A percentile compares a stretch with the other conserved stretches of the same genome.
These are phyloP conservation scores for Oidiodendron maius DNA, from an alignment of 495 filamentous ascomycete species.

Conservation along the genomic window DNA sequence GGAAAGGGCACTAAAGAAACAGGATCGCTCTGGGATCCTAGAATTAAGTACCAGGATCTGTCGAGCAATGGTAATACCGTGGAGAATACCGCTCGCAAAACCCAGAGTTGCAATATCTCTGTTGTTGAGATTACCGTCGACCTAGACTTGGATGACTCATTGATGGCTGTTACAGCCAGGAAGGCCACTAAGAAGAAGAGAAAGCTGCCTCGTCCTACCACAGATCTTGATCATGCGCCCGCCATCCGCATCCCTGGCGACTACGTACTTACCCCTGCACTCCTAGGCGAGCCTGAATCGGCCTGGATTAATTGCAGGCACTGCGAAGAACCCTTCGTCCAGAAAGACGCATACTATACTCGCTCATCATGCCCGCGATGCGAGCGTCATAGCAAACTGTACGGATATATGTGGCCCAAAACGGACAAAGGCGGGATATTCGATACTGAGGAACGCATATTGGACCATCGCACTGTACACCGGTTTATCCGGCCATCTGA, in stretches of 20 bases:
- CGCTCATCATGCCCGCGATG: slow-evolving; percentile 82
- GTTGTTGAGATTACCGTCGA: slow-evolving; percentile 3
- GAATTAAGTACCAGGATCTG: slow-evolving; percentile 8
- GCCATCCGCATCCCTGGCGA: slow-evolving; percentile 60
- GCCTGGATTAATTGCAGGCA: slow-evolving; percentile 85
- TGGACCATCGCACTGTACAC: slow-evolving; percentile 68
- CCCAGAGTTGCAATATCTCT: slow-evolving; percentile 7
- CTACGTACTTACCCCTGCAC: slow-evolving; percentile 65
- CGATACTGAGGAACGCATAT: slow-evolving; percentile 71
- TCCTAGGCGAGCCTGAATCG: slow-evolving; percentile 66
- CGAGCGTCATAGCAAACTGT: slow-evolving; percentile 91
- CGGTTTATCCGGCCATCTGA: slow-evolving; percentile 63
- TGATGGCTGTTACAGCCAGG: neutral
- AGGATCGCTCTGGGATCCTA: slow-evolving; percentile 4
- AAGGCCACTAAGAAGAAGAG: slow-evolving; percentile 4
- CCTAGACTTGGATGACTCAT: neutral
- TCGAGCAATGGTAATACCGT: slow-evolving; percentile 9
- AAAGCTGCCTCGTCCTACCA: slow-evolving; percentile 3
- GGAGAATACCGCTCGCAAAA: slow-evolving; percentile 15
- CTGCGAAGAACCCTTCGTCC: slow-evolving; percentile 76
- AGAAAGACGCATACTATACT: slow-evolving; percentile 80
- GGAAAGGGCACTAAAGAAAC: neutral
- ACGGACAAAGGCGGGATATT: slow-evolving; percentile 67
- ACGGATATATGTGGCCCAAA: slow-evolving; percentile 93
- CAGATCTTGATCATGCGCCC: slow-evolving; percentile 23